Evolutionary conservation across 179 eudicot species (phyloP).

Genomic region (Beta macrorhiza): DNA sequence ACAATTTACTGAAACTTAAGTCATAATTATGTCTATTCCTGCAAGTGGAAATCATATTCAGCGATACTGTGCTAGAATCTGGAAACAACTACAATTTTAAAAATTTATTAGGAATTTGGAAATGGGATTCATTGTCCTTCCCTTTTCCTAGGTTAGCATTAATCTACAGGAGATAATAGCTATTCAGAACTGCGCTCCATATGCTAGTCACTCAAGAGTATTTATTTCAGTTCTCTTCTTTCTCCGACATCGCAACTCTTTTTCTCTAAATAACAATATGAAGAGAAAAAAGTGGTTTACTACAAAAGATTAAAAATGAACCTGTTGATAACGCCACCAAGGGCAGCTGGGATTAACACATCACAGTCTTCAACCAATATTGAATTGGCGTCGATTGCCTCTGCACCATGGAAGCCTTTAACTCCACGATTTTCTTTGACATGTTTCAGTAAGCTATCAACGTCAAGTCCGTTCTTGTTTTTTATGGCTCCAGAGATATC

Average conservation of each 20-base stretch:
- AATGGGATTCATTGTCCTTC: not conserved
- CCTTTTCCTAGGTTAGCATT: not conserved
- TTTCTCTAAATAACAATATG: not conserved
- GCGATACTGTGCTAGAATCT: not conserved
- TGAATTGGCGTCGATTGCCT: constrained; percentile 56
- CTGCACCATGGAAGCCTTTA: constrained; percentile 65
- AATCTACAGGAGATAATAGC: not conserved
- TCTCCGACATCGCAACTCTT: not conserved
- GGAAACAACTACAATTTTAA: not conserved
- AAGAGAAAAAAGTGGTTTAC: not conserved
- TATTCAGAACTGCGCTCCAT: not conserved
- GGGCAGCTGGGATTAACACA: constrained; percentile 94
- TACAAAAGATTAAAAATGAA: constrained; percentile 18
- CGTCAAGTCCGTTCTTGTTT: constrained; percentile 73
- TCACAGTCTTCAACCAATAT: constrained; percentile 91
- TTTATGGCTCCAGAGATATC: constrained; percentile 89
- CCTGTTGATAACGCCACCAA: constrained; percentile 97
- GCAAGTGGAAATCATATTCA: not conserved
- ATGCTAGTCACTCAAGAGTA: not conserved
- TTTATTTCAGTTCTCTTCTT: not conserved
- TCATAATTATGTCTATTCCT: not conserved
- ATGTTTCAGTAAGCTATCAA: constrained; percentile 65
- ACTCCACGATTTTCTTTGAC: constrained; percentile 69
- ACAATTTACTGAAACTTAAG: not conserved
- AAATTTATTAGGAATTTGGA: not conserved